Evolutionary conservation across 352 stramenopile species (phyloP).

Genomic region (Saprolegnia diclina): DNA sequence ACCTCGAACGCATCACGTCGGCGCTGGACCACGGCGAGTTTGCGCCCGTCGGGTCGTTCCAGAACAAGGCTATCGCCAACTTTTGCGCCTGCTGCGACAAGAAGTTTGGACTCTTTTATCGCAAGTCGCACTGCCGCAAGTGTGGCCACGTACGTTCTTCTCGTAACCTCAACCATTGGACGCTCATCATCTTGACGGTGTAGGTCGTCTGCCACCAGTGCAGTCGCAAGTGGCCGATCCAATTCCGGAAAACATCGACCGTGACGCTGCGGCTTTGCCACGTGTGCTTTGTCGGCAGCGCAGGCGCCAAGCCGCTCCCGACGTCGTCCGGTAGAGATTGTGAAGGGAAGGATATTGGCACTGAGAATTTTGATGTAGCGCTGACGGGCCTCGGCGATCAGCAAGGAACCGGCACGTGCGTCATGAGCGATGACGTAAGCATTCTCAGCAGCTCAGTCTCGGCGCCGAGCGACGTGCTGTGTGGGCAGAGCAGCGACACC

Average conservation of each 20-base stretch:
- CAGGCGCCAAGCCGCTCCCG: neutral
- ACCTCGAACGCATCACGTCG: neutral
- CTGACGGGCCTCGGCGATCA: neutral
- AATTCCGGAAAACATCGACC: neutral
- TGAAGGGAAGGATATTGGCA: neutral
- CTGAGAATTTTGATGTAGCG: neutral
- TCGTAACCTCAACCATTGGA: neutral
- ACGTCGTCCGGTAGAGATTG: slow-evolving; percentile 1
- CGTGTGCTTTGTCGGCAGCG: neutral
- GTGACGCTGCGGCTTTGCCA: slow-evolving; percentile 9
- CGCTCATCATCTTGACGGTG: neutral
- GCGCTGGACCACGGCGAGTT: slow-evolving; percentile 1
- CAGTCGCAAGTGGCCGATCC: slow-evolving; percentile 3
- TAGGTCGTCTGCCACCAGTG: slow-evolving; percentile 11
- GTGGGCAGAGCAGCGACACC: neutral
- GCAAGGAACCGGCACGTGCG: neutral
- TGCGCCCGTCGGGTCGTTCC: neutral
- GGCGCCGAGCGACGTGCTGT: neutral
- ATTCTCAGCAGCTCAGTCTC: neutral
- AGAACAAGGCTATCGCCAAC: slow-evolving; percentile 37
- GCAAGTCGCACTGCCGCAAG: slow-evolving; percentile 59
- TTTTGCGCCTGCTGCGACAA: slow-evolving; percentile 49
- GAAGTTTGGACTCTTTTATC: slow-evolving; percentile 58
- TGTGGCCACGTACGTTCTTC: slow-evolving; percentile 45
- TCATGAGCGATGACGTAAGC: neutral